Evolutionary conservation across 805 yeast genomes (phyloP).

Genomic region (Jamesozyma jinghongensis): DNA sequence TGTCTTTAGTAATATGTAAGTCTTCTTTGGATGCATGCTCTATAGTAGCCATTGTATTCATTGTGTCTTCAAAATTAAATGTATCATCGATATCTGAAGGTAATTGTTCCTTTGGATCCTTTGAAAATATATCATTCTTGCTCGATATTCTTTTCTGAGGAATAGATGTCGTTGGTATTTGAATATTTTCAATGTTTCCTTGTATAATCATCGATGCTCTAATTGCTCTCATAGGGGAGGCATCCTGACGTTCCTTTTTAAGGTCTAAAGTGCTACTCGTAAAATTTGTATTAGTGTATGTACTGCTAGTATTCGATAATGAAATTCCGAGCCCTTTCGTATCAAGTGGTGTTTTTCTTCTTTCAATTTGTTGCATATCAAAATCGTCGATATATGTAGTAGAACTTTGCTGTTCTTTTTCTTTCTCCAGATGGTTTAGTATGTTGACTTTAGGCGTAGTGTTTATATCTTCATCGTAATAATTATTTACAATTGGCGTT

Average conservation of each 20-base stretch:
- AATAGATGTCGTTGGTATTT: not conserved
- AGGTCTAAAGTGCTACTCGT: not conserved
- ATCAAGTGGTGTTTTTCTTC: not conserved
- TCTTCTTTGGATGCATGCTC: not conserved
- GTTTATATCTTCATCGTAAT: not conserved
- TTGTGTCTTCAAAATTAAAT: slow-evolving; percentile 2
- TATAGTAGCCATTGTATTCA: slow-evolving; percentile 1
- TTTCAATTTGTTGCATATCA: not conserved
- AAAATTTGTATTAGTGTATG: not conserved
- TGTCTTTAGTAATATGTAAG: not conserved
- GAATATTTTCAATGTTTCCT: slow-evolving; percentile 3
- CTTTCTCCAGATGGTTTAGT: not conserved
- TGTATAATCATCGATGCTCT: slow-evolving; percentile 14
- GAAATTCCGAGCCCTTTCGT: not conserved
- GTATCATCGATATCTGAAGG: not conserved
- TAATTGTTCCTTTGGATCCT: not conserved
- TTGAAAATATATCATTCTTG: not conserved
- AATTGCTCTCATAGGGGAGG: slow-evolving; percentile 15
- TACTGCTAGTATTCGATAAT: not conserved
- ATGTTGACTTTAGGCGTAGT: not conserved
- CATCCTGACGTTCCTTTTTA: not conserved
- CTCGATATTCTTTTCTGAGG: not conserved
- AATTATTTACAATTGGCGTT: not conserved
- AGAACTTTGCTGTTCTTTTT: too few species aligned
- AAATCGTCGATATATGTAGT: not conserved